phyloP scores from a whole-genome alignment of 2,329 filamentous ascomycete genomes.

The Xylogone sp. region DNA sequence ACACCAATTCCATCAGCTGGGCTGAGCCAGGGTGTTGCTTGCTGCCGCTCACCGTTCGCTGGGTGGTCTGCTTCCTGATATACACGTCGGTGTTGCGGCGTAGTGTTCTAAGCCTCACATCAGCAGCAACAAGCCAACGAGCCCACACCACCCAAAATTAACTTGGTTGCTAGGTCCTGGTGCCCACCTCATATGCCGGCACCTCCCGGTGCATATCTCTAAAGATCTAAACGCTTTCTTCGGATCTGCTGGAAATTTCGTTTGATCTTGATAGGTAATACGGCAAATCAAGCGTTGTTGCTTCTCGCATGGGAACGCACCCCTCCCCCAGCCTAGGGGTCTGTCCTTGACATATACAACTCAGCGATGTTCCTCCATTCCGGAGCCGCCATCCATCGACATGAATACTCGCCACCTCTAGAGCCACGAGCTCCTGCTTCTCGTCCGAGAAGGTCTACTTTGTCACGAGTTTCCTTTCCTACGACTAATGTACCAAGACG shows the following conservation, averaged over 20 bases:
- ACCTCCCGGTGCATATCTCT: background rate
- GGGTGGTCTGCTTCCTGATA: background rate
- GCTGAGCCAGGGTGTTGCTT: too few relatives aligned
- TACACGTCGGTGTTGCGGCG: background rate
- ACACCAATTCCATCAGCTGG: too few relatives aligned
- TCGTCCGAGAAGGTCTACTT: conserved; percentile 17
- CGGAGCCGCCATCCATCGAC: conserved; percentile 21
- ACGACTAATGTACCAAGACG: conserved; percentile 16
- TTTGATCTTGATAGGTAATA: too few relatives aligned
- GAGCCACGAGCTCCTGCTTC: conserved; percentile 10
- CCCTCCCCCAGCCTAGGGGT: background rate
- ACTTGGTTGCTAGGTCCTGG: too few relatives aligned
- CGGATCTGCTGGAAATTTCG: background rate
- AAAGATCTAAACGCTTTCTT: background rate
- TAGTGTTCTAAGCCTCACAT: background rate
- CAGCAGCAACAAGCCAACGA: too few relatives aligned
- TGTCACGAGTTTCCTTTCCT: conserved; percentile 26
- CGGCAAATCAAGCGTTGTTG: too few relatives aligned
- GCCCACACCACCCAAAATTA: too few relatives aligned
- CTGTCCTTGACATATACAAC: conserved; percentile 11
- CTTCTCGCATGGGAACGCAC: background rate
- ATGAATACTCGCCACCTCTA: conserved; percentile 20
- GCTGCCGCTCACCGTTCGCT: background rate
- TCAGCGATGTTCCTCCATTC: conserved; percentile 27
- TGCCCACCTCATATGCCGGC: background rate